Conservation (phyloP, 1,284 basidiomycete species). For the Boletus semigastroideus region DNA sequence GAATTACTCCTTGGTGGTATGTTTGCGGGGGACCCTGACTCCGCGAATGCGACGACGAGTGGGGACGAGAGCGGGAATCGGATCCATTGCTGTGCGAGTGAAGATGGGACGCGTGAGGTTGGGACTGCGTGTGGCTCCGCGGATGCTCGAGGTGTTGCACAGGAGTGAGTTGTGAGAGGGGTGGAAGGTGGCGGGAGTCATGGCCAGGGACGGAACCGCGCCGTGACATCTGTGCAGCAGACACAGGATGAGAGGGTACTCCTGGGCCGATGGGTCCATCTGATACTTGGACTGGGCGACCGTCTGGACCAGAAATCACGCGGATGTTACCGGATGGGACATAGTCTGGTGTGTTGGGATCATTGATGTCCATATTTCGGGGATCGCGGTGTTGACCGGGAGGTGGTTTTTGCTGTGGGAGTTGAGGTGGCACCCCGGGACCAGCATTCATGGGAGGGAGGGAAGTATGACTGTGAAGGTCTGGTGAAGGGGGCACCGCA, state of each 20-base stretch:
- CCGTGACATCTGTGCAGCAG: slow-evolving; percentile 32
- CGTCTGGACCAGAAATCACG: slow-evolving; percentile 44
- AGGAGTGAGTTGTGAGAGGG: slow-evolving; percentile 46
- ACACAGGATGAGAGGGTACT: slow-evolving; percentile 41
- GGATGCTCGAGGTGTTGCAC: slow-evolving; percentile 41
- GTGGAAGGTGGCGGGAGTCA: slow-evolving; percentile 50
- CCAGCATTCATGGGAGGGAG: slow-evolving; percentile 39
- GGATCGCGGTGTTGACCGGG: slow-evolving; percentile 41
- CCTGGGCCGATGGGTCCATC: slow-evolving; percentile 44
- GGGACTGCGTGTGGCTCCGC: slow-evolving; percentile 38
- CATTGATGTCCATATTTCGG: slow-evolving; percentile 42
- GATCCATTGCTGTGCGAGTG: slow-evolving; percentile 36
- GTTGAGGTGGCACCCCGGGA: slow-evolving; percentile 36
- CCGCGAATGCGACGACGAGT: slow-evolving; percentile 46
- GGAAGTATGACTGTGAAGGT: slow-evolving; percentile 41
- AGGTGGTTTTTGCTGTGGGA: slow-evolving; percentile 35
- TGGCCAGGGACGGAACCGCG: slow-evolving; percentile 39
- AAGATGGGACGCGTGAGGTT: slow-evolving; percentile 38
- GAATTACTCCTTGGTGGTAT: slow-evolving; percentile 35
- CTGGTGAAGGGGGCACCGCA: slow-evolving; percentile 54
- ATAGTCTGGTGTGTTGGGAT: slow-evolving; percentile 47
- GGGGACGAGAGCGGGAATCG: slow-evolving; percentile 42
- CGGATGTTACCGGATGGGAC: slow-evolving; percentile 45
- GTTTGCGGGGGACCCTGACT: slow-evolving; percentile 32
- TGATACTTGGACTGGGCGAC: slow-evolving; percentile 45